Conservation (phyloP, 805 yeast species). For the Starmerella apicola region DNA sequence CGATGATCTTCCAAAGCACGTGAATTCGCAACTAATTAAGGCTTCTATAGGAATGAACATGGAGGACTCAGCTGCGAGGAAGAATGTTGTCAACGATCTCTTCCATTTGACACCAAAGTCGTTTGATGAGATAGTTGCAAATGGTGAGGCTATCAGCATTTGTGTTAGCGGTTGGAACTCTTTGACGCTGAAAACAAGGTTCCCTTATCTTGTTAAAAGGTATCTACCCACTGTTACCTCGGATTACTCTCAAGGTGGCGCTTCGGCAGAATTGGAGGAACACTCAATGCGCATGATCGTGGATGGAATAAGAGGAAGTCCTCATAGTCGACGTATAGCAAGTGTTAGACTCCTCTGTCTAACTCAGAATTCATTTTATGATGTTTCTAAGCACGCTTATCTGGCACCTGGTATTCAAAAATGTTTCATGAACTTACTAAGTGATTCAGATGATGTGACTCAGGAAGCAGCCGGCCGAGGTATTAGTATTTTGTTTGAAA, state of each 20-base stretch:
- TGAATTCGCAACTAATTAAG: conserved; percentile 28
- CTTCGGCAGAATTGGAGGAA: conserved; percentile 30
- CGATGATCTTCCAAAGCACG: background rate
- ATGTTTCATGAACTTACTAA: conserved; percentile 63
- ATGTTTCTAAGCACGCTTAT: conserved; percentile 35
- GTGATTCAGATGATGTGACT: conserved; percentile 72
- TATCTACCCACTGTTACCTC: too few species aligned
- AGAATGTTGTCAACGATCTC: conserved; percentile 33
- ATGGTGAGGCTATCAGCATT: conserved; percentile 73
- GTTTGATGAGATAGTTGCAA: conserved; percentile 59
- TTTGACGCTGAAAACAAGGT: conserved; percentile 29
- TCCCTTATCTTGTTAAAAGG: conserved; percentile 2
- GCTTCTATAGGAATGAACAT: conserved; percentile 29
- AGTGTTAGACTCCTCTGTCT: conserved; percentile 80
- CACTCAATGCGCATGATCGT: conserved; percentile 39
- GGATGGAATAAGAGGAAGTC: conserved; percentile 51
- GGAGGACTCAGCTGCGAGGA: conserved; percentile 21
- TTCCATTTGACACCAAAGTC: conserved; percentile 58
- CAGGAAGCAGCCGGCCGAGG: conserved; percentile 92
- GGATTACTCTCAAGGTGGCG: background rate
- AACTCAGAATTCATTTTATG: conserved; percentile 57
- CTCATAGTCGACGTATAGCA: conserved; percentile 51
- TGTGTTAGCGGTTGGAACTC: conserved; percentile 70
- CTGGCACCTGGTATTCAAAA: conserved; percentile 41
- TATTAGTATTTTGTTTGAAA: conserved; percentile 64